Evolutionary conservation across 1,139 yeast species (phyloP).

Genomic region (Suhomyces choctaworum): DNA sequence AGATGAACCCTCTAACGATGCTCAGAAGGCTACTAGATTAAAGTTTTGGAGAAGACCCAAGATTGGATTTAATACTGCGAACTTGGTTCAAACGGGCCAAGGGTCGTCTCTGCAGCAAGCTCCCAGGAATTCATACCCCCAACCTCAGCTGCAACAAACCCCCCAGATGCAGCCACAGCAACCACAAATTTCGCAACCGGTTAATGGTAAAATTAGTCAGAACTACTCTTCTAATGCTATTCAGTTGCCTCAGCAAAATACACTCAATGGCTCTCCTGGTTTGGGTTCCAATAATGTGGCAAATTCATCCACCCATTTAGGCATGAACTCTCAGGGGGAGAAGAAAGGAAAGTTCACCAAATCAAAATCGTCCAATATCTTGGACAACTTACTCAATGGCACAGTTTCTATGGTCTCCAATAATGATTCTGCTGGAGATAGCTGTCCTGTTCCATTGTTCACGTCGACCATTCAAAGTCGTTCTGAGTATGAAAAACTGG

Average conservation of each 20-base stretch:
- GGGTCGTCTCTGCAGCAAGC: background rate
- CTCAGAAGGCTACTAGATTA: conserved; percentile 47
- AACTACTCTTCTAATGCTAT: conserved; percentile 18
- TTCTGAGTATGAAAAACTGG: conserved; percentile 57
- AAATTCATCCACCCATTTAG: conserved; percentile 6
- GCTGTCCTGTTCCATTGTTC: conserved; percentile 34
- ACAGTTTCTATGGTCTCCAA: conserved; percentile 15
- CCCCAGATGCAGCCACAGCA: conserved; percentile 5
- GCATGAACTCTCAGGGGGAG: conserved; percentile 8
- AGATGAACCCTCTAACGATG: conserved; percentile 37
- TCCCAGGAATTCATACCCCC: conserved; percentile 1
- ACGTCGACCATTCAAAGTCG: conserved; percentile 57
- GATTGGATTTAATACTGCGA: conserved; percentile 21
- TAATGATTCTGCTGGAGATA: conserved; percentile 8
- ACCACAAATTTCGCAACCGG: conserved; percentile 2
- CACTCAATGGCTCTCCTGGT: conserved; percentile 5
- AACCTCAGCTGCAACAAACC: conserved; percentile 2
- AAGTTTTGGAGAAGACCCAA: conserved; percentile 59
- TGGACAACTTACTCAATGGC: conserved; percentile 39
- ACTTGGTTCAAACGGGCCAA: conserved; percentile 12
- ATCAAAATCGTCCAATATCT: conserved; percentile 50
- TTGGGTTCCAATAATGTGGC: conserved; percentile 7
- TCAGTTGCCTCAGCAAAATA: conserved; percentile 15
- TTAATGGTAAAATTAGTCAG: conserved; percentile 18
- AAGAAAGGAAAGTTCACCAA: conserved; percentile 30